These are phyloP conservation scores for Gracilaria domingensis DNA, from an alignment of 23 red algal genomes.

Conservation along the genomic window DNA sequence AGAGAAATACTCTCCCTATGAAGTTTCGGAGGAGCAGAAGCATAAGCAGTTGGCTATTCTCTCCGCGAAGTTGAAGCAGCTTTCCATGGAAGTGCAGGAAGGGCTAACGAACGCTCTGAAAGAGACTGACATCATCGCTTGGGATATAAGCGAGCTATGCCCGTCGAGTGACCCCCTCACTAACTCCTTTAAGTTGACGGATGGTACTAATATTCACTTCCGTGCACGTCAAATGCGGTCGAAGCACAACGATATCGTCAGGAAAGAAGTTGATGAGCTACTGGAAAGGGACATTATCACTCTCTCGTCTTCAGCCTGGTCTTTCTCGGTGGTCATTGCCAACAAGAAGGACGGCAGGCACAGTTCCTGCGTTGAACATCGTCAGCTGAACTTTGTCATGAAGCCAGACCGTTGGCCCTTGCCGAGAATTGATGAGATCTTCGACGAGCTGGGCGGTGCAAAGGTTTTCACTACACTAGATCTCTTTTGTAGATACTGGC, in stretches of 20 bases:
- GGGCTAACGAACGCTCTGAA: background rate
- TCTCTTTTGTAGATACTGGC: slow-evolving; percentile 25
- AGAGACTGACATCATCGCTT: background rate
- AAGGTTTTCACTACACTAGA: slow-evolving; percentile 14
- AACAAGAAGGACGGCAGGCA: slow-evolving; percentile 19
- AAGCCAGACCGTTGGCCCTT: slow-evolving; percentile 32
- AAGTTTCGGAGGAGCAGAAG: background rate
- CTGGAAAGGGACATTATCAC: background rate
- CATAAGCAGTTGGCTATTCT: background rate
- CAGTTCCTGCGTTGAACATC: slow-evolving; percentile 18
- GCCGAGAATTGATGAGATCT: slow-evolving; percentile 10
- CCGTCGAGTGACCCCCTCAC: background rate
- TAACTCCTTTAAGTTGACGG: slow-evolving; percentile 14
- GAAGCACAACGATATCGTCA: slow-evolving; percentile 5
- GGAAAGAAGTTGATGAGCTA: slow-evolving; percentile 20
- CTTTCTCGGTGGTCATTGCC: slow-evolving; percentile 17
- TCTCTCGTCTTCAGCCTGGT: background rate
- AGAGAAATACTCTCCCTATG: background rate
- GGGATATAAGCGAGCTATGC: background rate
- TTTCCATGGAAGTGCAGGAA: background rate
- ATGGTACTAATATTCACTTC: background rate
- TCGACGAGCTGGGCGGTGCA: slow-evolving; percentile 23
- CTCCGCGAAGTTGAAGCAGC: background rate
- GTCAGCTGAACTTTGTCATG: slow-evolving; percentile 2
- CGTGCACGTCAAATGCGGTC: background rate